A percentile compares a stretch with the other conserved stretches of the same genome.
Conservation (phyloP, 768 basidiomycete genomes). For the Coprinellus aureogranulatus region DNA sequence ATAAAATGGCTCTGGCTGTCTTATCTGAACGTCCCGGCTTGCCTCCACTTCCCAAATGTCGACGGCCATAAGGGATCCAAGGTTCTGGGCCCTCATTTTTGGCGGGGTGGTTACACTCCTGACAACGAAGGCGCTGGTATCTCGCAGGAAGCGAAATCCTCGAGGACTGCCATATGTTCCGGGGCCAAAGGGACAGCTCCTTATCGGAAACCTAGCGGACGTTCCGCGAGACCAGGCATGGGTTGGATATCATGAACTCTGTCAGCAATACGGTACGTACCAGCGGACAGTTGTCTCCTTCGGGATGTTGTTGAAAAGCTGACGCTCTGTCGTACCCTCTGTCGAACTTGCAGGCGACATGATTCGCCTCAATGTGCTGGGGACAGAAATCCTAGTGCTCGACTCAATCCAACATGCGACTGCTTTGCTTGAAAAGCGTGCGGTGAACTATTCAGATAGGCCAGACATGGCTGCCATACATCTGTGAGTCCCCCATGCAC, state of each 20-base stretch:
- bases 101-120: too few species aligned
- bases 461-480: slow-evolving; percentile 19
- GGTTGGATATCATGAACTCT: slow-evolving; percentile 10
- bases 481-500: slow-evolving; percentile 12
- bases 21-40: too few species aligned
- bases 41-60: too few species aligned
- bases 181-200: slow-evolving; percentile 12
- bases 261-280: slow-evolving; percentile 11
- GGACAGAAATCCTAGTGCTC: slow-evolving; percentile 6
- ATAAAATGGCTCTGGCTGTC: too few species aligned
- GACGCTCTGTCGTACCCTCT: too few species aligned
- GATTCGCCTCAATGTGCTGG: slow-evolving; percentile 4
- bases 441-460: slow-evolving; percentile 19
- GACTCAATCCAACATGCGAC: not conserved
- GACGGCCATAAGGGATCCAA: too few species aligned
- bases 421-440: slow-evolving; percentile 13
- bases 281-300: not conserved
- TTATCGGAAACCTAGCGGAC: slow-evolving; percentile 11
- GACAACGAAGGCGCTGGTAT: too few species aligned
- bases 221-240: slow-evolving; percentile 7
- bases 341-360: slow-evolving; percentile 6
- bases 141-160: not conserved
- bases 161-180: slow-evolving; percentile 8
- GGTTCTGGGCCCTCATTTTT: too few species aligned
- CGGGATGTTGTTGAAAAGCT: not conserved